These are phyloP conservation scores for Fonsecaea erecta DNA, from an alignment of 2,329 filamentous ascomycete species.

Conservation along the genomic window DNA sequence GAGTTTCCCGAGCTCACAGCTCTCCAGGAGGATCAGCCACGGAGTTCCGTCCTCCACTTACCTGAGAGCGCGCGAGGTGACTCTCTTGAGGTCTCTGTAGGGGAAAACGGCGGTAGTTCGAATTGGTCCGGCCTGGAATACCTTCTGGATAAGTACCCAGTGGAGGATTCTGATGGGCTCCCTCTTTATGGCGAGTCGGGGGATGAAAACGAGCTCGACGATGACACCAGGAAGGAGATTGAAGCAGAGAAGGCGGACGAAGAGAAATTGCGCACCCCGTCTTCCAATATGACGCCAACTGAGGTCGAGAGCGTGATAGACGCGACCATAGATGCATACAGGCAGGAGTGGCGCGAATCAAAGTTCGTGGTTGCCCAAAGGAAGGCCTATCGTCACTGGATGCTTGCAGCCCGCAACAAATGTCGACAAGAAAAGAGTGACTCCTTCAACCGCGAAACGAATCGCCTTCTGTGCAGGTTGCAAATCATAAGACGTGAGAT, in stretches of 20 bases:
- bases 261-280: constrained; percentile 42
- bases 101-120: neutral
- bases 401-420: constrained; percentile 53
- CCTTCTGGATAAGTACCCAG: constrained; percentile 52
- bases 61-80: neutral
- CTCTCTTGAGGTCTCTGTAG: neutral
- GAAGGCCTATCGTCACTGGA: constrained; percentile 68
- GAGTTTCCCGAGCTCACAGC: constrained; percentile 27
- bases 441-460: constrained; percentile 50
- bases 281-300: constrained; percentile 40
- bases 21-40: neutral
- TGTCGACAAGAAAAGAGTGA: constrained; percentile 52
- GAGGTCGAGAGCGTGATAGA: constrained; percentile 61
- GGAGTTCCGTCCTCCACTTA: neutral
- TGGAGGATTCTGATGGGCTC: constrained; percentile 46
- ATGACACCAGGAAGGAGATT: constrained; percentile 66
- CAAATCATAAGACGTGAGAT: constrained; percentile 61
- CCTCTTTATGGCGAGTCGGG: constrained; percentile 62
- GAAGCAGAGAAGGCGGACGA: constrained; percentile 61
- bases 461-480: constrained; percentile 58
- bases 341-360: constrained; percentile 61
- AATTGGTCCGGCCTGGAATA: constrained; percentile 39
- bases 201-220: constrained; percentile 59
- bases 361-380: constrained; percentile 61
- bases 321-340: constrained; percentile 57